Conservation (phyloP, 2,329 filamentous ascomycete species). For the Didymosphaeria variabile region DNA sequence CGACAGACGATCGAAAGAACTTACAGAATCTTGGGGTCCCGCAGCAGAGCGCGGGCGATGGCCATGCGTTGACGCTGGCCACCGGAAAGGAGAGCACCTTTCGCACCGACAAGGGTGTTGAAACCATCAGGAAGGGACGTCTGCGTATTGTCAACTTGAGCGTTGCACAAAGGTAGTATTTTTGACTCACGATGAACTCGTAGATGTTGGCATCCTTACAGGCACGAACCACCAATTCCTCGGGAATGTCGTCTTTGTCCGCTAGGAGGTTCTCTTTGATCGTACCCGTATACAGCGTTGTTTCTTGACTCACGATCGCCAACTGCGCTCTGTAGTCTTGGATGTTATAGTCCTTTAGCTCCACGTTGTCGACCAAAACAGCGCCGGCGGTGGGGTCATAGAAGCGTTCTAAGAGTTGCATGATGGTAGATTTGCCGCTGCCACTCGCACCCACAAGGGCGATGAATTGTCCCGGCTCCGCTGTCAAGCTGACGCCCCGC, state of each 20-base stretch:
- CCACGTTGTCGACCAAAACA: constrained; percentile 82
- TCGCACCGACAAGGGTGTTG: constrained; percentile 83
- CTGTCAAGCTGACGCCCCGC: constrained; percentile 77
- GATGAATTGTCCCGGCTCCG: constrained; percentile 82
- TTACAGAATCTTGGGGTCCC: constrained; percentile 83
- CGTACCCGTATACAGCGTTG: constrained; percentile 91
- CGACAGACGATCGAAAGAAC: constrained; percentile 79
- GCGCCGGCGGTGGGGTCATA: constrained; percentile 87
- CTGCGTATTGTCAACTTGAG: constrained; percentile 22
- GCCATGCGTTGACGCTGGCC: constrained; percentile 96
- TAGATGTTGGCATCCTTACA: constrained; percentile 71
- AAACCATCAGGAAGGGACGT: constrained; percentile 71
- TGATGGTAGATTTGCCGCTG: constrained; percentile 93
- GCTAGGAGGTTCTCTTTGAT: constrained; percentile 85
- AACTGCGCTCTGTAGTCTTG: constrained; percentile 86
- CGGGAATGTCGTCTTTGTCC: constrained; percentile 70
- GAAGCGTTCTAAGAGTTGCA: constrained; percentile 90
- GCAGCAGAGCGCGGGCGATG: constrained; percentile 90
- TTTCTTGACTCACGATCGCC: constrained; percentile 94
- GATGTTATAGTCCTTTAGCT: constrained; percentile 79
- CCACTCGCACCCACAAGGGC: constrained; percentile 94
- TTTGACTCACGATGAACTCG: constrained; percentile 44
- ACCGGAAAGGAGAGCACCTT: constrained; percentile 71
- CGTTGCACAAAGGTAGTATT: neutral
- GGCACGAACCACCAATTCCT: constrained; percentile 77